Conservation (phyloP, 225 moss, liverwort and hornwort species). For the Pseudisothecium myosuroides region DNA sequence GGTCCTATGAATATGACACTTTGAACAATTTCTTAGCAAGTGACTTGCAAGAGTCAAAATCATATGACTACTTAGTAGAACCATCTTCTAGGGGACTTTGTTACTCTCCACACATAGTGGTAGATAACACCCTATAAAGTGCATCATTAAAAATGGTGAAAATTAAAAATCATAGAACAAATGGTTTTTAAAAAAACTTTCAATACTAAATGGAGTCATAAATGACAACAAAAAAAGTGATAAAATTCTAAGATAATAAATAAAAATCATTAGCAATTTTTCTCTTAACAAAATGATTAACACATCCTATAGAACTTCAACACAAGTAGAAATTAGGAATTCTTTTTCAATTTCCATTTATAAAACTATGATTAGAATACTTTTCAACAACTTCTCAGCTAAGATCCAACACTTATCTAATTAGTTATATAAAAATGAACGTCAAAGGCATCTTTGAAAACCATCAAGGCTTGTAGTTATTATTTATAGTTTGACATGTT, state of each 20-base stretch:
- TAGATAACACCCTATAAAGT: not conserved
- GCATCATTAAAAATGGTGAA: not conserved
- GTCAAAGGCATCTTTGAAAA: not conserved
- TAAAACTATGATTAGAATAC: accelerated
- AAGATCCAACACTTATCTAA: not conserved
- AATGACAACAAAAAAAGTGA: not conserved
- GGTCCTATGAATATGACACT: not conserved
- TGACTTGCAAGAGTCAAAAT: not conserved
- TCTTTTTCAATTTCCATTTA: not conserved
- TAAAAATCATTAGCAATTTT: not conserved
- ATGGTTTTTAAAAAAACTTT: not conserved
- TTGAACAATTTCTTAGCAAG: not conserved
- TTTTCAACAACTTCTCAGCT: not conserved
- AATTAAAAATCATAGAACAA: not conserved
- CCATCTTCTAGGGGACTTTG: not conserved
- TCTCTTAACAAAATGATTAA: not conserved
- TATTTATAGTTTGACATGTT: not conserved
- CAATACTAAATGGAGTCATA: too few species aligned
- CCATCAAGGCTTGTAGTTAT: not conserved
- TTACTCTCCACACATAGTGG: not conserved
- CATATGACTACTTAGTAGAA: not conserved
- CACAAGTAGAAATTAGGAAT: accelerated
- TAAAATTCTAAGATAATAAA: not conserved
- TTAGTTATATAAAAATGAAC: not conserved
- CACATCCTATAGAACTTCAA: not conserved